Evolutionary conservation across 768 basidiomycete genomes (phyloP), one percentile per base, ranked within the genome.

Genomic region (Suillus luteus): DNA sequence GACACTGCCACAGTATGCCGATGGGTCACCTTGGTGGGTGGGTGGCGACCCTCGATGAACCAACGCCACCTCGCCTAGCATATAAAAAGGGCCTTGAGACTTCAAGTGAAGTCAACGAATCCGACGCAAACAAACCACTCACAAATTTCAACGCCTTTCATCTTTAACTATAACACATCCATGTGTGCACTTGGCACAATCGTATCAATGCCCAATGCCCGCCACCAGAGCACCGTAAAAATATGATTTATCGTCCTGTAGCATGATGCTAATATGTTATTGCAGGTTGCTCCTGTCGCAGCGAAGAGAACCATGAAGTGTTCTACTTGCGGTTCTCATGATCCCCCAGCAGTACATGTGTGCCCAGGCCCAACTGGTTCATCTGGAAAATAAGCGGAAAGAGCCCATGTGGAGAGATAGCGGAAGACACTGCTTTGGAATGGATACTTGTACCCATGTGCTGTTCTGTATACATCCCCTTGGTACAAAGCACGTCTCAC

Each of bases 261-360:
- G 38, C 17, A 9, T 9, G 15, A 27, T 3, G 15, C 15, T 40
- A 10, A 57, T 9, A 27, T 14, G 9, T 40, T 11, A 27, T 51
- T 27, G 49, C 15, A 57, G 55, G 22, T 27, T 57, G 22, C 24
- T 40, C 17, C 55, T 57, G 24, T 57, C 15, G 22, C 15, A 57
- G 55, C 55, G 10, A 40, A 40, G 55, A 27, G 38, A 40, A 17
- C 9, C 38, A 57, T 22, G 55, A 62, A 62, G 43, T 62, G 55
- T 14, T 61, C 62, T 61, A 61, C 38, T 15, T 61, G 60, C 19
- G 60, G 60, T 27, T 58, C 60, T 8, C 24, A 54, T 55, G 60
- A 61, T 55, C 31, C 60, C 9, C 19, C 60, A 1, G 37, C 35
- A 17, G 54, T 61, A n/a, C 60, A 61, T 38, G 37, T 61, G 10